Evolutionary conservation across 106 monocot species (phyloP).

Genomic region (Dendrobium catenatum): DNA sequence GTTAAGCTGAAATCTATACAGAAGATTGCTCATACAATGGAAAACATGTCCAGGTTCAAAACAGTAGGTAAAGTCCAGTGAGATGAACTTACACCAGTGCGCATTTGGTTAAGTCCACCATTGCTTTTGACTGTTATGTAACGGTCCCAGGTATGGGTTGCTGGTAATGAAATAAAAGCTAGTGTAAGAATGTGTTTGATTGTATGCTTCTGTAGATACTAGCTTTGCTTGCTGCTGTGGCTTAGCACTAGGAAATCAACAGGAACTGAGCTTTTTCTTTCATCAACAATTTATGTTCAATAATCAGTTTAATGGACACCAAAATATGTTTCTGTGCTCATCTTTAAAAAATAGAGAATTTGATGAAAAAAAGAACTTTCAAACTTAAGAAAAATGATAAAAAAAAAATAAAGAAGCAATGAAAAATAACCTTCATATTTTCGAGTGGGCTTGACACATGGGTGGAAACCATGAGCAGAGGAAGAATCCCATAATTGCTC

Average conservation of each 20-base stretch:
- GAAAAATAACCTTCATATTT: conserved; percentile 51
- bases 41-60: neutral
- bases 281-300: neutral
- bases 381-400: neutral
- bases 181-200: conserved; percentile 3
- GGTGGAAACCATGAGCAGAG: conserved; percentile 43
- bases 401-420: neutral
- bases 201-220: neutral
- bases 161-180: conserved; percentile 24
- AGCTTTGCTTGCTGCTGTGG: neutral
- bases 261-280: neutral
- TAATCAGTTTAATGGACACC: neutral
- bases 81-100: conserved; percentile 77
- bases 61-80: neutral
- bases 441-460: conserved; percentile 64
- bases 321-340: neutral
- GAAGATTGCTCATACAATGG: neutral
- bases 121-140: conserved; percentile 88
- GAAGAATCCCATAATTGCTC: conserved; percentile 61
- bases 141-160: conserved; percentile 31
- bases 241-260: neutral
- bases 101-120: conserved; percentile 98
- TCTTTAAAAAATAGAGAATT: neutral
- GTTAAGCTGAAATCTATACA: neutral
- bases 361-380: neutral